Conservation (phyloP, 1,139 yeast species). For the Zhuliangozyma parablackwelliae region DNA sequence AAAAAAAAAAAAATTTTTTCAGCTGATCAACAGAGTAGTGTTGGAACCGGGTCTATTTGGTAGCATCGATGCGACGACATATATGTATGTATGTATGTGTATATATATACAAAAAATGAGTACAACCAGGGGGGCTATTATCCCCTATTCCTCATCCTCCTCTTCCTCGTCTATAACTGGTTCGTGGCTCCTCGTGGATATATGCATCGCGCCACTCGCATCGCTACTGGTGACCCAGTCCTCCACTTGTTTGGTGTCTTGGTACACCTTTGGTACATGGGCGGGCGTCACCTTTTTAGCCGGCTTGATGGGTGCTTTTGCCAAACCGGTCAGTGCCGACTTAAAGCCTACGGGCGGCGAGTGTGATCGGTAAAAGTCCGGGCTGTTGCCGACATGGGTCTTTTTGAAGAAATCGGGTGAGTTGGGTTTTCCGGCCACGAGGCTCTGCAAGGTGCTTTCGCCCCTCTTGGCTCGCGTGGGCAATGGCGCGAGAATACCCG, state of each 20-base stretch:
- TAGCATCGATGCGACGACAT: no score
- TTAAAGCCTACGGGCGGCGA: conserved; percentile 35
- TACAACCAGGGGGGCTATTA: no score
- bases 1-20: no score
- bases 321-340: conserved; percentile 3
- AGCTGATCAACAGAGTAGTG: no score
- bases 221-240: conserved; percentile 9
- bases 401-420: neutral
- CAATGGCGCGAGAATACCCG: no score
- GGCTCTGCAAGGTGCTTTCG: no score
- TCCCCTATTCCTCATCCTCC: conserved; percentile 13
- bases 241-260: conserved; percentile 11
- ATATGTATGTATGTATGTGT: no score
- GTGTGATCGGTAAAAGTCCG: conserved; percentile 18
- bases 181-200: conserved; percentile 12
- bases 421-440: no score
- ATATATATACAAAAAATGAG: neutral
- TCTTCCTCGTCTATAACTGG: conserved; percentile 27
- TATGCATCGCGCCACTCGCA: neutral
- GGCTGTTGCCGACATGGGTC: neutral
- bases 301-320: neutral
- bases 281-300: conserved; percentile 3
- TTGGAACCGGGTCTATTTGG: no score
- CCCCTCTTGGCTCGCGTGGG: no score
- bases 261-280: conserved; percentile 7